phyloP scores from a whole-genome alignment of 2,329 filamentous ascomycete genomes.

The Bipolaris cookei region DNA sequence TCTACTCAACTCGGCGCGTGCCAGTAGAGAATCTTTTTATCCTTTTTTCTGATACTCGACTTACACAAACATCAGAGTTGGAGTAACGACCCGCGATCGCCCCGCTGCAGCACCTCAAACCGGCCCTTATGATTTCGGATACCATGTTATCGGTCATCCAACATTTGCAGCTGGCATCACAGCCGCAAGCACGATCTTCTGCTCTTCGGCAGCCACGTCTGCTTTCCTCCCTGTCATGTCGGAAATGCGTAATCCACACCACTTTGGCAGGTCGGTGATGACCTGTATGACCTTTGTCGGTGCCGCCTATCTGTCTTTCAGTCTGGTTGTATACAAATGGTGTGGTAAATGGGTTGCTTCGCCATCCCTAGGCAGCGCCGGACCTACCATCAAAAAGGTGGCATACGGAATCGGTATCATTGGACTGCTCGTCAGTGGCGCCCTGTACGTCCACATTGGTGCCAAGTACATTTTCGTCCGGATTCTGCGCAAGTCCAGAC shows the following conservation, averaged over 20 bases:
- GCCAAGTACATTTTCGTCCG: slow-evolving; percentile 65
- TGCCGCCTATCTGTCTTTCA: slow-evolving; percentile 64
- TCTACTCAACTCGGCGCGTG: neutral
- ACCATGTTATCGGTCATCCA: slow-evolving; percentile 61
- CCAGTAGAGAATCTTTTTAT: neutral
- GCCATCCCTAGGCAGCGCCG: slow-evolving; percentile 67
- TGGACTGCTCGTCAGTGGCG: slow-evolving; percentile 60
- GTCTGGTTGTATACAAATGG: slow-evolving; percentile 66
- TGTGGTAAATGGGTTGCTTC: slow-evolving; percentile 68
- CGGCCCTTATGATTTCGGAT: slow-evolving; percentile 66
- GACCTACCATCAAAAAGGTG: slow-evolving; percentile 65
- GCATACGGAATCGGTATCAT: slow-evolving; percentile 65
- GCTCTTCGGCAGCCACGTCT: slow-evolving; percentile 64
- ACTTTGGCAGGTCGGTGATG: slow-evolving; percentile 67
- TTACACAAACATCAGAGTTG: slow-evolving; percentile 46
- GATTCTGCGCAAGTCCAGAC: slow-evolving; percentile 58
- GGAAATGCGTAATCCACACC: slow-evolving; percentile 66
- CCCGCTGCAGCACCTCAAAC: slow-evolving; percentile 66
- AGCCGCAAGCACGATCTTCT: slow-evolving; percentile 64
- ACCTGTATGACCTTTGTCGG: slow-evolving; percentile 65
- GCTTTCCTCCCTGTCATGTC: slow-evolving; percentile 70
- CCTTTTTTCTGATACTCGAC: neutral
- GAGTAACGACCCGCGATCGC: slow-evolving; percentile 63
- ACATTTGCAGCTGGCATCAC: slow-evolving; percentile 66
- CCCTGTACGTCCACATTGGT: slow-evolving; percentile 58